Evolutionary conservation across 495 filamentous ascomycete genomes (phyloP), one percentile per base, ranked within the genome.

Genomic region (Penicillium bovifimosum): DNA sequence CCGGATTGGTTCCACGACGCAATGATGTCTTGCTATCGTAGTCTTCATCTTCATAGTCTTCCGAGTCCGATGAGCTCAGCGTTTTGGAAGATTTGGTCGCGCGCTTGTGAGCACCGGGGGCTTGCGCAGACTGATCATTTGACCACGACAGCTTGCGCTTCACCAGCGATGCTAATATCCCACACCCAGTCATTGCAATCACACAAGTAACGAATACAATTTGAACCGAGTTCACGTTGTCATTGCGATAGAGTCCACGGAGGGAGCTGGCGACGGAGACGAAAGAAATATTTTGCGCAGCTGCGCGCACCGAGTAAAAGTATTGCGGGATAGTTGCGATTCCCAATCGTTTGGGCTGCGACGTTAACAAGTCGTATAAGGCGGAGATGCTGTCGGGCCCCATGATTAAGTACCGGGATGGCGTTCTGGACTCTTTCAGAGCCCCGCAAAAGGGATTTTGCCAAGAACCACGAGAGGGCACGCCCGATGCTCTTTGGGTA

Each of bases 11-110:
- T 8, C 56, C 64, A 62, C 63, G 62, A 6, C 62, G 66, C 46
- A 71, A 52, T n/a, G 71, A 73, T 9, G 61, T 67, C 43, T 62
- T 68, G 52, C 70, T 75, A 43, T 71, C 71, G 29, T 70, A 71
- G 11, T 67, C 70, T 17, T 76, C 72, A 43, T 76, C 73, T 38
- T 75, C 73, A 6, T 73, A 73, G 28, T 67, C 70, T 31, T 76
- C 72, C 16, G 70, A 67, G 18, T 71, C 69, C 0, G 73, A 76
- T 9, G 71, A 73, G 33, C 69, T 72, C 33, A 73, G 53, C 1
- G 64, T 70, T 26, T 54, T 64, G 6, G 71, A 69, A 5, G 53
- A 57, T 38, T 66, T 73, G 43, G 54, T 57, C 31, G 49, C 58
- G 34, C 57, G 48, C 26, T 67, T 71, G 44, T 61, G 67, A 6